phyloP scores from a whole-genome alignment of 2,329 filamentous ascomycete species.

The Chrysoporthe puriensis region DNA sequence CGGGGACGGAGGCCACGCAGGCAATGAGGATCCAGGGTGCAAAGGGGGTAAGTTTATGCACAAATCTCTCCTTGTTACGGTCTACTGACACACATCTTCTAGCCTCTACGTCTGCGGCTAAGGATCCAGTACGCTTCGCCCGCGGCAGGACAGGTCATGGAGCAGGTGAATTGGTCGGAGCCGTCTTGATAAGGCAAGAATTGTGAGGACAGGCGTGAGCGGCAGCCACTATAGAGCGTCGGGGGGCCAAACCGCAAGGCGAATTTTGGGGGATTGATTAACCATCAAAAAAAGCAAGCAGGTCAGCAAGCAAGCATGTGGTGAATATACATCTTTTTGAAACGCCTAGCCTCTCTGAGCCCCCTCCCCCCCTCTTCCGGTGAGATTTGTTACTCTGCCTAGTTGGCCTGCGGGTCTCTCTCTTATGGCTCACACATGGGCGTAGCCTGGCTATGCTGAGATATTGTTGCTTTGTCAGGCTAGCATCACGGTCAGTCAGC shows the following conservation, averaged over 20 bases:
- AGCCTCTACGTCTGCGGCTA: constrained; percentile 85
- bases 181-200: constrained; percentile 48
- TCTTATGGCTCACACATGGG: too few species aligned
- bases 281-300: constrained; percentile 10
- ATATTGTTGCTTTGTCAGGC: too few species aligned
- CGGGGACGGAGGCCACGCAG: constrained; percentile 84
- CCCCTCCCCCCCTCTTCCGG: background rate
- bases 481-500: too few species aligned
- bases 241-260: constrained; percentile 4
- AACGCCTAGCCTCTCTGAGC: background rate
- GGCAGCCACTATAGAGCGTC: constrained; percentile 15
- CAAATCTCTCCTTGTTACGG: constrained; percentile 10
- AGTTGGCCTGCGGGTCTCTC: background rate
- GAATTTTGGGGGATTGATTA: background rate
- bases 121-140: constrained; percentile 81
- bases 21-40: constrained; percentile 85
- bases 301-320: constrained; percentile 19
- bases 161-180: constrained; percentile 97
- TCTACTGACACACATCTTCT: constrained; percentile 10
- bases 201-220: constrained; percentile 1
- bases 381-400: background rate
- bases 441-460: too few species aligned
- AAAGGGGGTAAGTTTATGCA: constrained; percentile 76
- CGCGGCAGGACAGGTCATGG: constrained; percentile 71
- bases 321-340: constrained; percentile 15